phyloP scores from a whole-genome alignment of 805 yeast genomes.

The Isabelozyma heimii region DNA sequence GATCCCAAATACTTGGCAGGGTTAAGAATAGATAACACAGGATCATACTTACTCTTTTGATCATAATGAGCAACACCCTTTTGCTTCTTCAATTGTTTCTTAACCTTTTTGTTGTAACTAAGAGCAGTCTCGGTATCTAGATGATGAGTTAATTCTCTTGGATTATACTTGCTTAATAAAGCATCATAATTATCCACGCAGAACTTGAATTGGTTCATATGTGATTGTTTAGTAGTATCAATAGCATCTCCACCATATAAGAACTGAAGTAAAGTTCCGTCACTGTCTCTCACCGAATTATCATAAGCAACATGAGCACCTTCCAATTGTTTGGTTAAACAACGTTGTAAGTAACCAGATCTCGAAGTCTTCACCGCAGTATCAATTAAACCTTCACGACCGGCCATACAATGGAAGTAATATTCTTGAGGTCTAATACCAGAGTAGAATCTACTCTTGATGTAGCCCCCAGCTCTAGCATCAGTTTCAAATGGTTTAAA shows the following conservation, averaged over 20 bases:
- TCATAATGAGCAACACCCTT: slow-evolving; percentile 59
- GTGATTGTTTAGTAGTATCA: slow-evolving; percentile 92
- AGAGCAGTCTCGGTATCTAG: slow-evolving; percentile 84
- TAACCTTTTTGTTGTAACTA: slow-evolving; percentile 76
- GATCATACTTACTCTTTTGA: slow-evolving; percentile 72
- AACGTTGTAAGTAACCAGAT: slow-evolving; percentile 97
- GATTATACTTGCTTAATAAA: slow-evolving; percentile 80
- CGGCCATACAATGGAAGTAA: slow-evolving; percentile 99
- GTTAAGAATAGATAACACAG: slow-evolving; percentile 78
- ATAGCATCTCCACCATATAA: slow-evolving; percentile 96
- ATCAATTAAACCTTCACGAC: slow-evolving; percentile 99
- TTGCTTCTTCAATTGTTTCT: slow-evolving; percentile 68
- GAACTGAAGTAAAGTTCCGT: slow-evolving; percentile 91
- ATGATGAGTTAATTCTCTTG: slow-evolving; percentile 65
- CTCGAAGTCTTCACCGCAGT: slow-evolving; percentile 98
- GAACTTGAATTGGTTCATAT: slow-evolving; percentile 90
- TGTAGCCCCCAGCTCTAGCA: slow-evolving; percentile 98
- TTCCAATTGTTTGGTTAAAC: slow-evolving; percentile 95
- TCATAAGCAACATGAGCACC: slow-evolving; percentile 95
- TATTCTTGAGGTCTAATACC: slow-evolving; percentile 98
- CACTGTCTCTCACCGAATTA: slow-evolving; percentile 92
- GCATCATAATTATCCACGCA: slow-evolving; percentile 90
- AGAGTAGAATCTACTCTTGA: slow-evolving; percentile 94
- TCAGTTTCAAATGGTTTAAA: slow-evolving; percentile 96
- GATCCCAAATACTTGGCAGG: slow-evolving; percentile 92